Base-by-base conservation (phyloP, 2,329 filamentous ascomycete genomes). In the Chrysosporium keratinophilum region DNA sequence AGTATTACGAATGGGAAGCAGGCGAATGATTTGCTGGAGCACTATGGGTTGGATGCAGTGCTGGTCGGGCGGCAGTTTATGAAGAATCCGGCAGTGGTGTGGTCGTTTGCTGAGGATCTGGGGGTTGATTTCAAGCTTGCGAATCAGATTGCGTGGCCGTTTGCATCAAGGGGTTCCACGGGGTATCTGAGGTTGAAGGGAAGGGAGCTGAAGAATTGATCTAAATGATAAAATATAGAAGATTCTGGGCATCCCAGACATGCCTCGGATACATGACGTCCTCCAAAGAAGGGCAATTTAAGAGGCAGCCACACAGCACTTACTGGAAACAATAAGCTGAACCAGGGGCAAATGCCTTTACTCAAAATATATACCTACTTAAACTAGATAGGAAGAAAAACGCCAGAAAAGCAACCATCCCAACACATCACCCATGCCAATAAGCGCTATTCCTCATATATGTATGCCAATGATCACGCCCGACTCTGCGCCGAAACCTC, bases 51-150 rank as follows among this genome's bases (percentile, higher is more conserved):
- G 55, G 89, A 96, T 64, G 68, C 90, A n/a, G 81, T 84, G 0
- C 76, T 91, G 15, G 76, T 85, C 1, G 90, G 80, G 0, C 76
- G 88, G 54, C 84, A 85, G 63, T 93, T 93, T 69, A 76, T 94
- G 71, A 81, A 88, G 66, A 88, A 95, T 64, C 86, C 89, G 0
- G 83, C 87, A 55, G 82, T 89, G 65, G 84, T 88, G 7, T 81
- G 88, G 69, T 77, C 79, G 34, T 83, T 80, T 58, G 89, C 87
- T 0, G 78, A 86, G 57, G 79, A 88, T 59, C 72, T 95, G 33
- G 82, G 80, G 9, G 81, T 90, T 2, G 73, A 81, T 55, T 80
- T 90, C 4, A 74, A 83, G 61, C 84, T 84, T 79, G 80, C 88
- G 0, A 81, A 81, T 59, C 88, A 94, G 69, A 81, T 81, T 48